phyloP scores from a whole-genome alignment of 192 early-diverging fungal species.

The Coemansia sp. region DNA sequence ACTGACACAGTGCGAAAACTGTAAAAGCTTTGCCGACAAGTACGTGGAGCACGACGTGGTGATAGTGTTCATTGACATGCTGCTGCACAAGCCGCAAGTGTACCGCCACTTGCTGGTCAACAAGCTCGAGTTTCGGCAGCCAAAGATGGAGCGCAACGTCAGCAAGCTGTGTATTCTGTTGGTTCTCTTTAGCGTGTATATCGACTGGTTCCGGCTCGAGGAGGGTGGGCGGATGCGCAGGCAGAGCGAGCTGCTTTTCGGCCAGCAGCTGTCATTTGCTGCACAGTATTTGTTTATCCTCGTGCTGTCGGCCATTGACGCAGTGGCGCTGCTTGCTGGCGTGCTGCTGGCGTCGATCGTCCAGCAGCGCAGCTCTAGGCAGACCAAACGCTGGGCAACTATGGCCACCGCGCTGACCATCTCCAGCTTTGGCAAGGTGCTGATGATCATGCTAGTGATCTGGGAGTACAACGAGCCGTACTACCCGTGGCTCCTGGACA shows the following conservation, averaged over 20 bases:
- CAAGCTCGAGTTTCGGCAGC: slow-evolving; percentile 60
- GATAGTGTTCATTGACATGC: slow-evolving; percentile 89
- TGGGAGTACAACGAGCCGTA: slow-evolving; percentile 86
- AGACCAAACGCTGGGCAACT: slow-evolving; percentile 32
- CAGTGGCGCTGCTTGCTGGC: slow-evolving; percentile 41
- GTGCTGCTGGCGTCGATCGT: slow-evolving; percentile 37
- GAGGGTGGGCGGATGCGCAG: slow-evolving; percentile 56
- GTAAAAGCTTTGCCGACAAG: slow-evolving; percentile 84
- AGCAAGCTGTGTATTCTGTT: slow-evolving; percentile 76
- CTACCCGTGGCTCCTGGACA: slow-evolving; percentile 79
- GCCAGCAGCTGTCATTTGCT: slow-evolving; percentile 61
- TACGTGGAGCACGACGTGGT: slow-evolving; percentile 90
- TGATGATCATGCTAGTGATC: slow-evolving; percentile 85
- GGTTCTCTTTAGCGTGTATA: slow-evolving; percentile 88
- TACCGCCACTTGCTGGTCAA: slow-evolving; percentile 89
- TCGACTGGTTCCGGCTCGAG: slow-evolving; percentile 90
- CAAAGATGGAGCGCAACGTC: slow-evolving; percentile 60
- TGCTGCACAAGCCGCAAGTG: slow-evolving; percentile 81
- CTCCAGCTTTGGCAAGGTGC: slow-evolving; percentile 83
- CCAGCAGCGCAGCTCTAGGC: slow-evolving; percentile 30
- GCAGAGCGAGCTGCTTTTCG: slow-evolving; percentile 59
- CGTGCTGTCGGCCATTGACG: slow-evolving; percentile 58
- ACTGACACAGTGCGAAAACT: slow-evolving; percentile 74
- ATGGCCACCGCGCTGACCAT: slow-evolving; percentile 69
- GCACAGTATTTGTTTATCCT: slow-evolving; percentile 80